Evolutionary conservation across 148 eudicot species (phyloP), one percentile per base, ranked within the genome.

Genomic region (Vaccinium darrowii): DNA sequence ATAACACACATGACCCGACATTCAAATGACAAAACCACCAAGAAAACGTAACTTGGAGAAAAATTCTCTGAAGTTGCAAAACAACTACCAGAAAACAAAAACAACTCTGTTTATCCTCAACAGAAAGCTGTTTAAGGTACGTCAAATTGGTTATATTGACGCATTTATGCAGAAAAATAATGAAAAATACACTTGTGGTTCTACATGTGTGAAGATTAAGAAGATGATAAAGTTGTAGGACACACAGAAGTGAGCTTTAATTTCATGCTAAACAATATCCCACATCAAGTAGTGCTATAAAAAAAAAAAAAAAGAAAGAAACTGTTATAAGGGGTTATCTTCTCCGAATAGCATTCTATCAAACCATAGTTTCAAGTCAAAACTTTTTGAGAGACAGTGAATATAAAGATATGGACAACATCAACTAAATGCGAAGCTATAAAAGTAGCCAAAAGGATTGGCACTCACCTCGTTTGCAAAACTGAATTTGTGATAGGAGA

Each of bases 401-500:
- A 16, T 30, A 52, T 82, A 25, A 67, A 67, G 57, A 39, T 15
- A 62, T 54, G 2, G 60, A n/a, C 7, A 30, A 69, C 5, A 18
- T 67, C 21, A 71, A 71, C 19, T 9, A 50, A 67, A 67, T 27
- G 19, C 50, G 30, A 69, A 80, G 62, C 5, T 49, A 4, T 21
- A 21, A 8, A 73, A 75, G 21, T 12, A 79, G 39, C 23, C 78
- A 33, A 69, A 58, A 18, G 27, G 36, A 5, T 36, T 80, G 36
- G 33, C 77, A 84, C 69, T 76, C 79, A 79, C 84, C 82, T 65
- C 50, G 65, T 56, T 60, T 60, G 74, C 86, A 83, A 74, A 83
- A 83, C 21, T 85, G 78, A 73, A 73, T 76, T 75, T 39, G 50
- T 18, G 49, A 51, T 87, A 62, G 30, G 77, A 71, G 21, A 80